Evolutionary conservation across 2,329 filamentous ascomycete species (phyloP).

Genomic region (Botryotinia narcissicola): DNA sequence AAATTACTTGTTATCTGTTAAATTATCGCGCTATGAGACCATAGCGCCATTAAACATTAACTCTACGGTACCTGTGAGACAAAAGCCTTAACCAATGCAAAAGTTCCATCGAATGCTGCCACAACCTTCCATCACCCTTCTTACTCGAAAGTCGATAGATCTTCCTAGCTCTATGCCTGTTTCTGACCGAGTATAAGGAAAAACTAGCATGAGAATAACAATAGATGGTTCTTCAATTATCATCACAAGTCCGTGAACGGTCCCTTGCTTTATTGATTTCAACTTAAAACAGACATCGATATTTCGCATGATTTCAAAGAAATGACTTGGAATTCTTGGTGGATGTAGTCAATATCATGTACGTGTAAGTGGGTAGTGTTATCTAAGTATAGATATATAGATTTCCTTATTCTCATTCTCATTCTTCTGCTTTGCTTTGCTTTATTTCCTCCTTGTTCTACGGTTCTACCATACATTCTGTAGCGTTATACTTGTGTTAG

Average conservation of each 20-base stretch:
- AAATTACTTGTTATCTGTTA: neutral
- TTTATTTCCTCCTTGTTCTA: neutral
- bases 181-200: neutral
- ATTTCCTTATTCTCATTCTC: neutral
- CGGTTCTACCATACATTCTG: neutral
- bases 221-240: neutral
- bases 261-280: neutral
- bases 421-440: neutral
- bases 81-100: neutral
- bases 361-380: neutral
- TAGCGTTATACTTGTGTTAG: neutral
- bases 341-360: neutral
- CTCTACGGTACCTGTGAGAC: neutral
- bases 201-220: neutral
- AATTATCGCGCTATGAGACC: neutral
- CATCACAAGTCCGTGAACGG: neutral
- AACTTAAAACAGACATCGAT: neutral
- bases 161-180: neutral
- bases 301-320: neutral
- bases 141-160: neutral
- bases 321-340: neutral
- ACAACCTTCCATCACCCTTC: neutral
- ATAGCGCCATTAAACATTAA: neutral
- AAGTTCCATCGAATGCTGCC: neutral
- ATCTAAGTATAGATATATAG: conserved; percentile 2